phyloP scores from a whole-genome alignment of 2,329 filamentous ascomycete species.

The Venturia nashicola region DNA sequence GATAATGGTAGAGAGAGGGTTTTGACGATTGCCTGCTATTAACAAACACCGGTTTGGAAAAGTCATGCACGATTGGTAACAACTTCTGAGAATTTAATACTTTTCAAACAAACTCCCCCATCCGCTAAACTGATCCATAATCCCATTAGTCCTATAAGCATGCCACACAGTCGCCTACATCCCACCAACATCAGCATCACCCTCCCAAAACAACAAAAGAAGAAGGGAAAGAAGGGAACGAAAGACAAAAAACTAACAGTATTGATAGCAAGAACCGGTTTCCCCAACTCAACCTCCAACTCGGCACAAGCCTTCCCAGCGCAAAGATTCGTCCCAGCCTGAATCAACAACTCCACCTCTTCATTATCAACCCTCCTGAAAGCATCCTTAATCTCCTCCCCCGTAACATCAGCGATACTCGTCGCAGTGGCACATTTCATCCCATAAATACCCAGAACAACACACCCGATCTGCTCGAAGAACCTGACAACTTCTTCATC shows the following conservation, averaged over 20 bases:
- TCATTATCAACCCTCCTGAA: slow-evolving; percentile 14
- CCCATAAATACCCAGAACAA: slow-evolving; percentile 18
- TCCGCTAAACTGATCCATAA: slow-evolving; percentile 12
- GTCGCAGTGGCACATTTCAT: slow-evolving; percentile 16
- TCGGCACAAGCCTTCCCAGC: slow-evolving; percentile 14
- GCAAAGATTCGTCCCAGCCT: slow-evolving; percentile 15
- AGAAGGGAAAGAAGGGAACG: background rate
- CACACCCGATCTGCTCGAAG: slow-evolving; percentile 20
- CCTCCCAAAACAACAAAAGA: background rate
- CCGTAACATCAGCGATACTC: slow-evolving; percentile 7
- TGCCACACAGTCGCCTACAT: slow-evolving; percentile 10
- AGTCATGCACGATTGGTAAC: too few species aligned
- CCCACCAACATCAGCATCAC: background rate
- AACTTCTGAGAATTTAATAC: slow-evolving; percentile 3
- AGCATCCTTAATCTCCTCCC: slow-evolving; percentile 9
- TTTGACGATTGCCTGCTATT: too few species aligned
- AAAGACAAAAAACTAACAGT: slow-evolving; percentile 12
- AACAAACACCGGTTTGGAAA: too few species aligned
- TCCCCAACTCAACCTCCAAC: slow-evolving; percentile 14
- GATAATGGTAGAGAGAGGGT: too few species aligned
- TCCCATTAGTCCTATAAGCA: slow-evolving; percentile 14
- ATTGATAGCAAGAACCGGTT: slow-evolving; percentile 16
- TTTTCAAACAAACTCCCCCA: slow-evolving; percentile 14
- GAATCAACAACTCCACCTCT: slow-evolving; percentile 14
- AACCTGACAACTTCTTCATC: slow-evolving; percentile 22